Percentiles rank a stretch among this genome's conserved stretches.
These are phyloP conservation scores for Beauveria sp. DNA, from an alignment of 2,329 filamentous ascomycete species.

Conservation along the genomic window DNA sequence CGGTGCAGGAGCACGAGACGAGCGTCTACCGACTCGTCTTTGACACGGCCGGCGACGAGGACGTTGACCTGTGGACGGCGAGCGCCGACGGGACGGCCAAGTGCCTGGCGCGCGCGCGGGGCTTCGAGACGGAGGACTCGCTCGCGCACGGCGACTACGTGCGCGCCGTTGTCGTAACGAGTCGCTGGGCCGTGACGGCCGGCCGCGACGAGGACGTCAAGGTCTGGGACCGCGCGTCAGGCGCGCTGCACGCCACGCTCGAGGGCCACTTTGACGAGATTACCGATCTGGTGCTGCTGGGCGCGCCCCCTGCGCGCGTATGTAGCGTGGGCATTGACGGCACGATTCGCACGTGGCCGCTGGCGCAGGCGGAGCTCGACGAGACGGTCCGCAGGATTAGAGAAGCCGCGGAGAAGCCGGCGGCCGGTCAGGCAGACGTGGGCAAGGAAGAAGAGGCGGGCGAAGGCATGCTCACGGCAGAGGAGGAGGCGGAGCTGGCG, in stretches of 20 bases:
- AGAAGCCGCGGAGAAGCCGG: slow-evolving; percentile 42
- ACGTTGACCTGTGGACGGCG: slow-evolving; percentile 80
- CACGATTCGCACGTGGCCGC: slow-evolving; percentile 77
- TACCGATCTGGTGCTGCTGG: slow-evolving; percentile 64
- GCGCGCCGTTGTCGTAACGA: slow-evolving; percentile 67
- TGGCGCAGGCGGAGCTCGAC: slow-evolving; percentile 54
- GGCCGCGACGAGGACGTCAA: slow-evolving; percentile 89
- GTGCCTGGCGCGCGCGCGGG: slow-evolving; percentile 61
- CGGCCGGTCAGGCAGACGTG: slow-evolving; percentile 42
- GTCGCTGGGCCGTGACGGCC: slow-evolving; percentile 75
- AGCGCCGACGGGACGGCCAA: slow-evolving; percentile 84
- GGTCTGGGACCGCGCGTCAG: slow-evolving; percentile 73
- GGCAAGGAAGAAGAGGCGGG: slow-evolving; percentile 32
- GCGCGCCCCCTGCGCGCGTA: slow-evolving; percentile 39
- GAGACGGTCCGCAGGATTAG: slow-evolving; percentile 37
- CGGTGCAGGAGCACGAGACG: slow-evolving; percentile 77
- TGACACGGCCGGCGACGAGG: slow-evolving; percentile 50
- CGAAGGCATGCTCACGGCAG: slow-evolving; percentile 59
- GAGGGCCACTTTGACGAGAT: slow-evolving; percentile 91
- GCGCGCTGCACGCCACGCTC: slow-evolving; percentile 65
- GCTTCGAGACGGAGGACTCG: slow-evolving; percentile 64
- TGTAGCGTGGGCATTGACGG: slow-evolving; percentile 86
- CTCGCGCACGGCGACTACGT: slow-evolving; percentile 86
- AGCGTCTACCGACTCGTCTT: slow-evolving; percentile 79
- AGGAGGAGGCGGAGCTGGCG: slow-evolving; percentile 88